phyloP scores from a whole-genome alignment of 192 early-diverging fungal species.

The Linnemannia hyalina region DNA sequence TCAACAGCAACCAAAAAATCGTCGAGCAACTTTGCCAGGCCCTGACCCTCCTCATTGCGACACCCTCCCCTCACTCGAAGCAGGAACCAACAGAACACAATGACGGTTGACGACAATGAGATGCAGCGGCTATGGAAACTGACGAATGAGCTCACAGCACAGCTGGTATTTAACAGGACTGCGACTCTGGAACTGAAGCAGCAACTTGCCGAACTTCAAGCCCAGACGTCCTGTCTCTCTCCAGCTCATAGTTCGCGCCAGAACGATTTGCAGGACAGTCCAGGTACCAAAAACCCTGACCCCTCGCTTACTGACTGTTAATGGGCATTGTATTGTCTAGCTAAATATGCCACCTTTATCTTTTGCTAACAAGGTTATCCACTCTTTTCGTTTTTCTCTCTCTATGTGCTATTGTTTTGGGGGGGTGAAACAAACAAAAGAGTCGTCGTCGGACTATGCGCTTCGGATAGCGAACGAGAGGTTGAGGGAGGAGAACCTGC shows the following conservation, averaged over 20 bases:
- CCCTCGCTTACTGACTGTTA: no score
- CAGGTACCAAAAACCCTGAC: neutral
- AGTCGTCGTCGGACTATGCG: constrained; percentile 9
- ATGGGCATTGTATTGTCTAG: neutral
- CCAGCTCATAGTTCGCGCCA: neutral
- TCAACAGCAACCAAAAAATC: neutral
- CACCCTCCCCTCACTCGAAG: neutral
- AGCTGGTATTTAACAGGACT: constrained; percentile 58
- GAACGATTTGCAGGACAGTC: neutral
- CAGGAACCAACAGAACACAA: constrained; percentile 1
- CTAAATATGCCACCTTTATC: no score
- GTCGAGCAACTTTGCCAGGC: no score
- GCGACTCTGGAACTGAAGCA: constrained; percentile 39
- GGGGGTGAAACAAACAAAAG: neutral
- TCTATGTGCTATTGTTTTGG: neutral
- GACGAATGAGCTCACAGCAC: constrained; percentile 60
- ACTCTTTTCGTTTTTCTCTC: no score
- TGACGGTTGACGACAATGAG: constrained; percentile 58
- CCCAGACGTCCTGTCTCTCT: neutral
- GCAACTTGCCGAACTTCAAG: constrained; percentile 58
- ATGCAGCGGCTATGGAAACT: constrained; percentile 61
- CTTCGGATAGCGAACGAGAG: constrained; percentile 48
- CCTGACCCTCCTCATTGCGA: neutral
- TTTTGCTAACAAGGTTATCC: no score
- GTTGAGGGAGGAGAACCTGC: constrained; percentile 34